Evolutionary conservation across 78 protist genomes (phyloP).

Genomic region (Dictyostelium purpureum): DNA sequence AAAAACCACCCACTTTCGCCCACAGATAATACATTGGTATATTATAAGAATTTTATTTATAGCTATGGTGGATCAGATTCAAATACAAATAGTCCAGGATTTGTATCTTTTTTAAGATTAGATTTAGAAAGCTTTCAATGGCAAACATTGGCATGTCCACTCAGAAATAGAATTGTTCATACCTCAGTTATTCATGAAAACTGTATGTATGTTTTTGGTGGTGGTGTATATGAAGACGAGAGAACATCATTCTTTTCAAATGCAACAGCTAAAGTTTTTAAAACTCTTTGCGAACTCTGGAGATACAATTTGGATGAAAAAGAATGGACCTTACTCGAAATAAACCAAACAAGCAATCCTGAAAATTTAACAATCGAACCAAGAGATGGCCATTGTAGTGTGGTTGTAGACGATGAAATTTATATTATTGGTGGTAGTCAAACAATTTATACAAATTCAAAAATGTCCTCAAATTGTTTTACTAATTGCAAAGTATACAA

Average conservation of each 20-base stretch:
- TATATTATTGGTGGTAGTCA: slow-evolving; percentile 64
- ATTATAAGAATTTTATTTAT: slow-evolving; percentile 22
- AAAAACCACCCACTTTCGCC: too few species aligned
- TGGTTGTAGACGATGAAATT: slow-evolving; percentile 33
- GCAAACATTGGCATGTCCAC: slow-evolving; percentile 35
- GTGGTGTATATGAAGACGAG: slow-evolving; percentile 63
- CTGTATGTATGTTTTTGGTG: slow-evolving; percentile 66
- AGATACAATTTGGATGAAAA: slow-evolving; percentile 17
- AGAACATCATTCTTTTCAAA: neutral
- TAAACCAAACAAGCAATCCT: neutral
- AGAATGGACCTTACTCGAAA: neutral
- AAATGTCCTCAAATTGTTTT: slow-evolving; percentile 23
- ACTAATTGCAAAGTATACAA: neutral
- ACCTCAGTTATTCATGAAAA: neutral
- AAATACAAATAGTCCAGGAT: neutral
- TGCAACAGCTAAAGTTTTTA: slow-evolving; percentile 20
- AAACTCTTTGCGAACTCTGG: slow-evolving; percentile 3
- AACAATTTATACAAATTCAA: neutral
- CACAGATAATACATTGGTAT: slow-evolving; percentile 23
- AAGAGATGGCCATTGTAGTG: slow-evolving; percentile 59
- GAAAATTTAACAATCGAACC: neutral
- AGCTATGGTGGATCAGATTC: slow-evolving; percentile 48
- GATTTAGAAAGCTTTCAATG: neutral
- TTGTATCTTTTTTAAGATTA: slow-evolving; percentile 25
- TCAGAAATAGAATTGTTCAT: slow-evolving; percentile 40